These are phyloP conservation scores for Tritrichomonas foetus DNA, from an alignment of 208 protist species.

Conservation along the genomic window DNA sequence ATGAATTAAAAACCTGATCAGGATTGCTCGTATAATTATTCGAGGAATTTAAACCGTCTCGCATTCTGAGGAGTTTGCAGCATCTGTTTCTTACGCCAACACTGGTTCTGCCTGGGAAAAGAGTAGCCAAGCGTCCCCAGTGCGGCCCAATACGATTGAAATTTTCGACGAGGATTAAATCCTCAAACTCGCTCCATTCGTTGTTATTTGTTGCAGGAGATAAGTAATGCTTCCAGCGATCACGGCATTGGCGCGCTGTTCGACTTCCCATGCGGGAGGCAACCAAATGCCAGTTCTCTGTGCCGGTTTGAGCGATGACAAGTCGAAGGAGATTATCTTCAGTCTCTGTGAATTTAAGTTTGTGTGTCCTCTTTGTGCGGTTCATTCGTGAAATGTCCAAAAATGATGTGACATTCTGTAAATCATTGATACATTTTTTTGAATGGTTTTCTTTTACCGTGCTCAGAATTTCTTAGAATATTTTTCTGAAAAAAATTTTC, in stretches of 20 bases:
- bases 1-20: no score
- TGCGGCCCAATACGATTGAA: not conserved
- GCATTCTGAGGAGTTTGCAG: not conserved
- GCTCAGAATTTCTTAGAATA: no score
- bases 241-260: not conserved
- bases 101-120: not conserved
- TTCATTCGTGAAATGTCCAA: no score
- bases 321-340: not conserved
- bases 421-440: no score
- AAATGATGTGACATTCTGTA: no score
- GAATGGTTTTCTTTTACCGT: no score
- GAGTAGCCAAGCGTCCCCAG: not conserved
- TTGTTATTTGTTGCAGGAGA: not conserved
- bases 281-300: not conserved
- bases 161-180: not conserved
- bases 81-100: slow-evolving; percentile 18
- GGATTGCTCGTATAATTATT: no score
- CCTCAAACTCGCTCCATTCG: not conserved
- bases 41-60: no score
- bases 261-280: not conserved
- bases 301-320: not conserved
- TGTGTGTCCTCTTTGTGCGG: not conserved
- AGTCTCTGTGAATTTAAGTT: not conserved
- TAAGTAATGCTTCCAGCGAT: slow-evolving; percentile 12
- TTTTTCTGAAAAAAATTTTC: no score